Conservation (phyloP, 176 grass and related monocot genomes). For the Pharus latifolius region DNA sequence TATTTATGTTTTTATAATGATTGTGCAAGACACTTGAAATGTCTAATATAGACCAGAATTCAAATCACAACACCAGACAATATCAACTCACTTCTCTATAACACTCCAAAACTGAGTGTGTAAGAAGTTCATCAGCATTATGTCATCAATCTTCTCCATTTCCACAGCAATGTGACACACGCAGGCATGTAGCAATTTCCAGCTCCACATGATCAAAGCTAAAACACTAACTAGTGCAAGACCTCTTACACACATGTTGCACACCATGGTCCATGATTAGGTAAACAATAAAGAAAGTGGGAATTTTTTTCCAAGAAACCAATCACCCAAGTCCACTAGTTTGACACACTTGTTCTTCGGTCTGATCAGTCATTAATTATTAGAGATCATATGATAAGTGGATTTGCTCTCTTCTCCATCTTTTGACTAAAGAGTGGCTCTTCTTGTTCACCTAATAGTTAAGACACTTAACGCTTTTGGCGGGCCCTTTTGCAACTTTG, state of each 20-base stretch:
- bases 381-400: no score
- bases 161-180: neutral
- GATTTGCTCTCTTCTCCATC: neutral
- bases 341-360: neutral
- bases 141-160: neutral
- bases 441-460: neutral
- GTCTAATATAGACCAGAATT: no score
- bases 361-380: neutral
- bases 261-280: neutral
- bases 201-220: no score
- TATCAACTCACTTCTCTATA: neutral
- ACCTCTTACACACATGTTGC: no score
- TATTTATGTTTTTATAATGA: no score
- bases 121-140: neutral
- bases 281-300: neutral
- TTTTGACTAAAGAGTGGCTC: neutral
- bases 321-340: conserved; percentile 4
- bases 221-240: no score
- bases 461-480: neutral
- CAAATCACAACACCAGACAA: neutral
- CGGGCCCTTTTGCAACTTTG: neutral
- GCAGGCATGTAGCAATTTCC: no score
- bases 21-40: no score
- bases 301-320: neutral
- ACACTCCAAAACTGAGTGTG: neutral